Evolutionary conservation across 2,329 filamentous ascomycete genomes (phyloP), one percentile per base, ranked within the genome.

Genomic region (Aspergillus japonicus): DNA sequence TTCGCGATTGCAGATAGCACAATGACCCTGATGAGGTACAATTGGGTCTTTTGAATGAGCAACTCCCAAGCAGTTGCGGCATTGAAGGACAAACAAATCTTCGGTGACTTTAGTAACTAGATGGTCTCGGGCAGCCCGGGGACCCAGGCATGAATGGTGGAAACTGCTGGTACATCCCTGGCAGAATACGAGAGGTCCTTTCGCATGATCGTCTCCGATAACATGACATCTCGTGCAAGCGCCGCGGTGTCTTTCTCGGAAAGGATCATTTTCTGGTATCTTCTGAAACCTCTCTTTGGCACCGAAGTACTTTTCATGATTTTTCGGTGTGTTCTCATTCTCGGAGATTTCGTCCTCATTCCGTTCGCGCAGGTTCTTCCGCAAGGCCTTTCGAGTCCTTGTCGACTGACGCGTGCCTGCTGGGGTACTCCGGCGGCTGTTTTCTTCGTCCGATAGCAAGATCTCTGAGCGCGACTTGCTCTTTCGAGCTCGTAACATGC

Each of bases 111-210:
- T 99, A 24, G 92, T 98, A 10, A 91, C 91, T 39, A 95, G 79
- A 73, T 98, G 95, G n/a, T 96, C 92, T 61, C 95, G 85, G 12
- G 74, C 80, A 54, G 83, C 85, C 53, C 95, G 86, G 52, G 83
- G 81, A 1, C 94, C 92, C 29, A 99, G 81, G 70, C 95, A 99
- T 47, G 78, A 78, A 73, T 90, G 91, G 76, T 99, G 95, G 66
- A 92, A 96, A 0, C 90, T 83, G 51, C 88, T 81, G 2, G 89
- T 92, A 73, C 95, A 99, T 31, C 95, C 95, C 77, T 99, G 96
- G 67, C 95, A 99, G 70, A 89, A 88, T 35, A 99, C 83, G 24
- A 99, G 80, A 44, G 85, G 81, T 0, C 91, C 92, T 70, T 87
- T 89, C 59, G 80, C 82, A 1, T 77, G 73, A 23, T 82, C 79